Percentiles rank a stretch among this genome's conserved stretches.
phyloP scores from a whole-genome alignment of 176 grass and related monocot genomes.

The Eragrostis curvula region DNA sequence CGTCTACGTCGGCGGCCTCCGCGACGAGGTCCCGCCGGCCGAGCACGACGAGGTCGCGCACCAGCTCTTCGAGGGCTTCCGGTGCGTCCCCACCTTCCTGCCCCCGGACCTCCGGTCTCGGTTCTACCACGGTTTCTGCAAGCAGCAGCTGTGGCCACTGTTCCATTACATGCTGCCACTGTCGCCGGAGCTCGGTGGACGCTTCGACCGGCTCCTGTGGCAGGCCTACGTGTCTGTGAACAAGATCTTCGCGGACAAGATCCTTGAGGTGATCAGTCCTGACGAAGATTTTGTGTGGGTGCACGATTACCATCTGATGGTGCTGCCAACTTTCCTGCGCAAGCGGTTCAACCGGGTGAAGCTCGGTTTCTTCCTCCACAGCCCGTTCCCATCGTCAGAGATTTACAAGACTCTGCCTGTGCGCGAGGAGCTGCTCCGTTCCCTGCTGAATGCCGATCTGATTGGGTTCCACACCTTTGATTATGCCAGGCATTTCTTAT shows the following conservation, averaged over 20 bases:
- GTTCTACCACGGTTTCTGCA: slow-evolving; percentile 98
- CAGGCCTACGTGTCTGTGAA: slow-evolving; percentile 93
- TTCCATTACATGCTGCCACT: slow-evolving; percentile 99
- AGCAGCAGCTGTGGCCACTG: slow-evolving; percentile 98
- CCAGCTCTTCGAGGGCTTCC: slow-evolving; percentile 66
- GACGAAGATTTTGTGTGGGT: slow-evolving; percentile 94
- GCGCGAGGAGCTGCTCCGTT: slow-evolving; percentile 78
- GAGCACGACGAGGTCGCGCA: slow-evolving; percentile 83
- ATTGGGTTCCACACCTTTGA: slow-evolving; percentile 97
- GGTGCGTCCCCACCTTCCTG: slow-evolving; percentile 87
- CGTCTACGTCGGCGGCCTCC: slow-evolving; percentile 82
- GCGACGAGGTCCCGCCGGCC: slow-evolving; percentile 61
- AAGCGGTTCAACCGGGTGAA: slow-evolving; percentile 85
- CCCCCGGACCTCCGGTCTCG: slow-evolving; percentile 62
- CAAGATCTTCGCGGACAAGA: slow-evolving; percentile 97
- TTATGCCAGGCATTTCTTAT: slow-evolving; percentile 90
- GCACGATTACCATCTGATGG: slow-evolving; percentile 96
- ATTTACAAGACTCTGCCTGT: slow-evolving; percentile 90
- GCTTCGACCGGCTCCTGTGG: slow-evolving; percentile 85
- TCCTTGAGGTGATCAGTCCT: slow-evolving; percentile 91
- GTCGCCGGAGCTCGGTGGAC: slow-evolving; percentile 86
- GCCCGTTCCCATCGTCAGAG: slow-evolving; percentile 85
- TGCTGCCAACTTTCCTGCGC: slow-evolving; percentile 81
- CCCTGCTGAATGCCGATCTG: slow-evolving; percentile 80
- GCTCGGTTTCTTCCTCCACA: slow-evolving; percentile 91